Percentiles rank a stretch among this genome's conserved stretches.
Conservation (phyloP, 768 basidiomycete species). For the Termitomyces sp. region DNA sequence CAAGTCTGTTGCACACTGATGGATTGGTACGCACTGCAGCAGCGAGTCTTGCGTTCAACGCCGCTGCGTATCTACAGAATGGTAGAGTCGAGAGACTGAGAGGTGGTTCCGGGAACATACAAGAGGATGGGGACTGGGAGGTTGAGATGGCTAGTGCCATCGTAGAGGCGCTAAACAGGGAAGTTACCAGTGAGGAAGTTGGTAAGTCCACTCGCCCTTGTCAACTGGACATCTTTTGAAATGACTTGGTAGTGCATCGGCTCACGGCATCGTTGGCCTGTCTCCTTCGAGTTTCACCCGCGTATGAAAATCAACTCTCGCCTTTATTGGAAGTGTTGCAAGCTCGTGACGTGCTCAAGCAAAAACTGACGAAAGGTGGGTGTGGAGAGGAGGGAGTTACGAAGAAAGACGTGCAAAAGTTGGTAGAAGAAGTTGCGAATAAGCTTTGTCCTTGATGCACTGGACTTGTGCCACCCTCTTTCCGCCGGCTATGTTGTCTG, state of each 20-base stretch:
- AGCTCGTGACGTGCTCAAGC: slow-evolving; percentile 44
- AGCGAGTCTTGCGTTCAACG: slow-evolving; percentile 77
- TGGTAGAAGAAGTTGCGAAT: slow-evolving; percentile 59
- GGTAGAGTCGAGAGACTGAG: slow-evolving; percentile 39
- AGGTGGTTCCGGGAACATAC: slow-evolving; percentile 27
- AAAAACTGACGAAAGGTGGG: slow-evolving; percentile 52
- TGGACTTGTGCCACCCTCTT: background rate
- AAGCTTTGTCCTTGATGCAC: slow-evolving; percentile 33
- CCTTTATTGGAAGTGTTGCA: slow-evolving; percentile 70
- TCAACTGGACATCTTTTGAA: background rate
- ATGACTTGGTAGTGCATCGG: slow-evolving; percentile 60
- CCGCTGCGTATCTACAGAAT: slow-evolving; percentile 61
- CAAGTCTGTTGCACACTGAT: slow-evolving; percentile 65
- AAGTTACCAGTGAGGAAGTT: slow-evolving; percentile 72
- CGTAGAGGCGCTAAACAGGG: slow-evolving; percentile 70
- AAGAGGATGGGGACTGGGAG: slow-evolving; percentile 77
- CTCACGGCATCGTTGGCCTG: slow-evolving; percentile 74
- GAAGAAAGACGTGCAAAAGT: slow-evolving; percentile 61
- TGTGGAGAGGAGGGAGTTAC: slow-evolving; percentile 42
- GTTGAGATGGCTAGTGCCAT: slow-evolving; percentile 79
- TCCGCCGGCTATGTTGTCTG: background rate
- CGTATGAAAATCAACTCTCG: slow-evolving; percentile 44
- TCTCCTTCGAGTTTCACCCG: slow-evolving; percentile 70
- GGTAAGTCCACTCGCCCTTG: slow-evolving; percentile 39
- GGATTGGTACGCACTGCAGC: slow-evolving; percentile 66